Percentiles rank a stretch among this genome's conserved stretches.
These are phyloP conservation scores for Debaryomyces fabryi DNA, from an alignment of 1,139 yeast species.

Conservation along the genomic window DNA sequence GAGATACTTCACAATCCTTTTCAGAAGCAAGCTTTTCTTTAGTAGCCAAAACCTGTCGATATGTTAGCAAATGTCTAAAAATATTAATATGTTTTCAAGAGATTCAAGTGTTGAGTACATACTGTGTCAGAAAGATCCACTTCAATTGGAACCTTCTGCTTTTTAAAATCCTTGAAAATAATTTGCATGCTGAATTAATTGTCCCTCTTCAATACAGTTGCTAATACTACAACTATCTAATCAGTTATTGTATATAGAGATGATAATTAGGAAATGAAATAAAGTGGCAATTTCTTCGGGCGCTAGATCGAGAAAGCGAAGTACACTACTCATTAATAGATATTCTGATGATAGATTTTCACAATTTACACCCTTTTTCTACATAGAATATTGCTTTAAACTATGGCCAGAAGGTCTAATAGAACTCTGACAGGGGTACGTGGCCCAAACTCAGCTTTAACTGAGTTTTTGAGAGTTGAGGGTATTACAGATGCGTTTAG, in stretches of 20 bases:
- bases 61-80: conserved; percentile 4
- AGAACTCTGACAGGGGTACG: conserved; percentile 49
- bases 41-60: conserved; percentile 56
- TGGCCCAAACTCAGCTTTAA: conserved; percentile 80
- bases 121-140: conserved; percentile 72
- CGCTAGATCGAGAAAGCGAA: not conserved
- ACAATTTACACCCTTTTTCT: not conserved
- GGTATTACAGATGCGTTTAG: conserved; percentile 88
- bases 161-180: conserved; percentile 88
- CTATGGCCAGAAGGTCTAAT: conserved; percentile 26
- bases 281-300: conserved; percentile 6
- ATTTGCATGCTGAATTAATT: conserved; percentile 60
- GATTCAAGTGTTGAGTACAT: conserved; percentile 27
- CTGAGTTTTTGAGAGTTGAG: conserved; percentile 74
- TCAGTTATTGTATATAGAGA: not conserved
- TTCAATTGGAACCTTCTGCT: conserved; percentile 81
- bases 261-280: not conserved
- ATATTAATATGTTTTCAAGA: not conserved
- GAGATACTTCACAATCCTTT: conserved; percentile 70
- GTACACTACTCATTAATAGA: conserved; percentile 5
- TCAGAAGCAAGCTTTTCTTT: conserved; percentile 73
- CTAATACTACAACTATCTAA: not conserved
- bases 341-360: conserved; percentile 1
- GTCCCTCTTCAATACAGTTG: not conserved
- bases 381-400: not conserved